Evolutionary conservation across 176 grass and related monocot genomes (phyloP).

Genomic region (Secale cereale): DNA sequence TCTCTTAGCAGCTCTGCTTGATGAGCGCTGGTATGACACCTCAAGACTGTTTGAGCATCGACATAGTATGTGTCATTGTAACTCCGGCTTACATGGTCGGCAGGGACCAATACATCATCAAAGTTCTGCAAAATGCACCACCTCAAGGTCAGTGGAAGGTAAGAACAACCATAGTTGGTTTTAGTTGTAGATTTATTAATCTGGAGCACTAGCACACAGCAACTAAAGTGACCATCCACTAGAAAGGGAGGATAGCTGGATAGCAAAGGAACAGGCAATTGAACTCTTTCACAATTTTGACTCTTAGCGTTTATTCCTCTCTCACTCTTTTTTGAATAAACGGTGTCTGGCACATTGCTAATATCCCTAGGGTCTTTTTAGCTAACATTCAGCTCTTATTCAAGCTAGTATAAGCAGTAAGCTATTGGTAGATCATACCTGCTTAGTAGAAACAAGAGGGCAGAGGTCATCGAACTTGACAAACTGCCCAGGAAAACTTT

Average conservation of each 20-base stretch:
- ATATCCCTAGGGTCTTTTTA: background rate
- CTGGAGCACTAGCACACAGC: background rate
- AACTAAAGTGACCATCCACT: background rate
- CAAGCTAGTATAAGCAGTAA: background rate
- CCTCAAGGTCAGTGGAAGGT: conserved; percentile 15
- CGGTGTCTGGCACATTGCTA: too few species aligned
- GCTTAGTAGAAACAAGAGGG: conserved; percentile 81
- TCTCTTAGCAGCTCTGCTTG: conserved; percentile 87
- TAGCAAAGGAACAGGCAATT: background rate
- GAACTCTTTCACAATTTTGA: background rate
- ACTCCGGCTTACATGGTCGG: conserved; percentile 88
- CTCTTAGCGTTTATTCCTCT: background rate
- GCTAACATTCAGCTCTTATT: background rate
- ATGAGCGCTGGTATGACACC: conserved; percentile 92
- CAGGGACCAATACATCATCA: conserved; percentile 86
- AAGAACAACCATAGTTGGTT: background rate
- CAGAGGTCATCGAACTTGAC: conserved; percentile 93
- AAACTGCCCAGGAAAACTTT: conserved; percentile 56
- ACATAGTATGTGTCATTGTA: conserved; percentile 99
- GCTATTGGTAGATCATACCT: conserved; percentile 42
- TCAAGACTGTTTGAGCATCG: conserved; percentile 64
- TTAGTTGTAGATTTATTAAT: background rate
- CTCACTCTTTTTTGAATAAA: too few species aligned
- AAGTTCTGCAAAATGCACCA: conserved; percentile 66
- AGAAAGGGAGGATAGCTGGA: background rate